phyloP scores from a whole-genome alignment of 2,329 filamentous ascomycete genomes.

The Coleophoma cylindrospora region DNA sequence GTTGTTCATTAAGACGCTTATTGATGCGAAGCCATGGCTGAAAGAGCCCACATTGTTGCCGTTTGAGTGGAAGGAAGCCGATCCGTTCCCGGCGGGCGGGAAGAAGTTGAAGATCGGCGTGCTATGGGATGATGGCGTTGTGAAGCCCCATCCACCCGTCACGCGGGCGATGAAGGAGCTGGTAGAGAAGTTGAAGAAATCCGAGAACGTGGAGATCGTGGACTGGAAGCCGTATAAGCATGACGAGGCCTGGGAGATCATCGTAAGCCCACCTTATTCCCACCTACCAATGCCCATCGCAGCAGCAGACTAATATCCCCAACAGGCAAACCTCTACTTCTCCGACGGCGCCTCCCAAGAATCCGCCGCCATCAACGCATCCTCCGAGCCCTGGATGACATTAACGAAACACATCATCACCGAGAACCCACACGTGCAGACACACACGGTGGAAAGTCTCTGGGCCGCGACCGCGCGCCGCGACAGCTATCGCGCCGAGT shows the following conservation, averaged over 20 bases:
- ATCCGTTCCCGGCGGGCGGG: slow-evolving; percentile 27
- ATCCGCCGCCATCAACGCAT: slow-evolving; percentile 40
- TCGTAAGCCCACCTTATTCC: slow-evolving; percentile 26
- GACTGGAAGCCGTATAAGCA: slow-evolving; percentile 52
- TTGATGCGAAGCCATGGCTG: slow-evolving; percentile 42
- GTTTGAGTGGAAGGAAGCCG: slow-evolving; percentile 41
- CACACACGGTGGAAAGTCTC: slow-evolving; percentile 33
- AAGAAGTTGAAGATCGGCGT: slow-evolving; percentile 55
- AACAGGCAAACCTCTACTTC: slow-evolving; percentile 41
- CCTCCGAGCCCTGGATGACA: slow-evolving; percentile 53
- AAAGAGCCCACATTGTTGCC: slow-evolving; percentile 46
- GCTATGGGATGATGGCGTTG: slow-evolving; percentile 53
- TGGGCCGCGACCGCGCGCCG: slow-evolving; percentile 35
- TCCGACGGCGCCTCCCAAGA: slow-evolving; percentile 54
- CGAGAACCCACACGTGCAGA: slow-evolving; percentile 39
- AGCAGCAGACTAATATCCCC: not conserved
- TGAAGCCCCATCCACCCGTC: slow-evolving; percentile 55
- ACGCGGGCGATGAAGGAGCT: slow-evolving; percentile 49
- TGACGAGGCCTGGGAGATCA: slow-evolving; percentile 40
- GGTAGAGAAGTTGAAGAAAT: slow-evolving; percentile 41
- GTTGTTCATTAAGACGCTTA: slow-evolving; percentile 35
- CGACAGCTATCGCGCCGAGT: slow-evolving; percentile 27
- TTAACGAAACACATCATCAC: slow-evolving; percentile 54
- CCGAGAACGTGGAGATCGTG: slow-evolving; percentile 44
- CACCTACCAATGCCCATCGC: not conserved